Base-by-base conservation (phyloP, 179 eudicot genomes). In the Spergularia azorica region DNA sequence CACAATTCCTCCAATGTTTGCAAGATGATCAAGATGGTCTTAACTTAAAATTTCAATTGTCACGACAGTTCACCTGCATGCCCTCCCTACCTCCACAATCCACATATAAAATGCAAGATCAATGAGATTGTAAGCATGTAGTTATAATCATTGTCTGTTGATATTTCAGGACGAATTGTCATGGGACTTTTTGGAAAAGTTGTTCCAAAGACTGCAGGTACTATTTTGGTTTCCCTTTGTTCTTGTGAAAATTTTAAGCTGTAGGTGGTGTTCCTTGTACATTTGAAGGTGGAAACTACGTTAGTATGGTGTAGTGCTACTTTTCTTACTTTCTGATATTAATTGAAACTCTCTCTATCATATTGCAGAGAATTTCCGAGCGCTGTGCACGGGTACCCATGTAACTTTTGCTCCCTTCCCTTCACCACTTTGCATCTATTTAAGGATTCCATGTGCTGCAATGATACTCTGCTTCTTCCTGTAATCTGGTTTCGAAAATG, bases 131-230 rank as follows among this genome's bases (percentile, higher is more conserved):
- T 46, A 70, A 52, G 46, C 39, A 52, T 21, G 41, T 70, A 54
- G 41, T 26, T 52, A 70, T 52, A 3, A 70, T 70, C 21, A 7
- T 65, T 71, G 15, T 71, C 55, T 52, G 21, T 9, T 71, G 0
- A 71, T 36, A 74, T 83, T 83, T 82, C 89, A 95, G 98, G 98
- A 59, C 90, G 98, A 56, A 83, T 95, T 52, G 90, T 88, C 13
- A 89, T 95, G 86, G 98, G 98, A 71, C 97, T 95, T 79, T 95
- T 89, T 82, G 98, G 98, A 9, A 93, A 95, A 77, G 78, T 97
- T 36, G 98, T 95, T 79, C 98, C 98, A 59, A 93, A 95, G 81
- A 95, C 98, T 76, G 97, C 84, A 73, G 98, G 98, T 95, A 83
- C 73, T 48, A 15, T 70, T 6, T 54, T 32, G 18, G 32, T 54